These are phyloP conservation scores for Massariosphaeria phaeospora DNA, from an alignment of 495 filamentous ascomycete genomes.

Conservation along the genomic window DNA sequence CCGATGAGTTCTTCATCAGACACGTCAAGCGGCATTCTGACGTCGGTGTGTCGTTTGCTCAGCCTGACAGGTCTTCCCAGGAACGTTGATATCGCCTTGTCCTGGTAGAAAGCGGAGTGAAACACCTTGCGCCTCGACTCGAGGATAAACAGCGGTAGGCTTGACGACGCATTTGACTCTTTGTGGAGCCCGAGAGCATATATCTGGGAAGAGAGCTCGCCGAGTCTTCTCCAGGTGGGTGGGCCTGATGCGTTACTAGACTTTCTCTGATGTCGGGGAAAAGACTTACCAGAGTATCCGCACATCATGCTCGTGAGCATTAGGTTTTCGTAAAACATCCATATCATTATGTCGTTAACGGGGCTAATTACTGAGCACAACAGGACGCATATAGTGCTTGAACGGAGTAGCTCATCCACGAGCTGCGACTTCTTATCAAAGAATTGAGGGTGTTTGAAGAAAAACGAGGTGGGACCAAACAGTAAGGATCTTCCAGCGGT, in stretches of 20 bases:
- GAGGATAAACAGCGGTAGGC: conserved; percentile 8
- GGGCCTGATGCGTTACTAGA: too few species aligned
- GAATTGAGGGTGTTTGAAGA: background rate
- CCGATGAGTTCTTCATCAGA: conserved; percentile 8
- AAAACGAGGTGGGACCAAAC: background rate
- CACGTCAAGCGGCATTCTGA: conserved; percentile 22
- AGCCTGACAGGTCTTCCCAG: conserved; percentile 21
- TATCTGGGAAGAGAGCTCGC: conserved; percentile 21
- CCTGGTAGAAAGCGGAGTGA: conserved; percentile 7
- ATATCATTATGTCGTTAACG: conserved; percentile 20
- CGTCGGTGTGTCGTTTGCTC: conserved; percentile 16
- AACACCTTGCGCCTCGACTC: conserved; percentile 13
- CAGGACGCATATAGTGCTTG: conserved; percentile 14
- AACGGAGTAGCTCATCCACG: conserved; percentile 15
- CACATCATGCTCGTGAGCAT: background rate
- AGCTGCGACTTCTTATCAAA: background rate
- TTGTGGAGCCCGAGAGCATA: conserved; percentile 23
- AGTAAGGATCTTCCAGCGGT: conserved; percentile 3
- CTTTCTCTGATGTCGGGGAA: background rate
- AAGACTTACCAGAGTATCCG: conserved; percentile 17
- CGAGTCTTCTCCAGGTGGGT: conserved; percentile 13
- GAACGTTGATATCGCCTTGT: conserved; percentile 22
- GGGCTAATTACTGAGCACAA: conserved; percentile 8
- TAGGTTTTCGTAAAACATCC: conserved; percentile 19
- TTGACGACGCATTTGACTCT: conserved; percentile 8